Percentiles rank a stretch among this genome's conserved stretches.
These are phyloP conservation scores for Pezicula neosporulosa DNA, from an alignment of 2,329 filamentous ascomycete genomes.

Conservation along the genomic window DNA sequence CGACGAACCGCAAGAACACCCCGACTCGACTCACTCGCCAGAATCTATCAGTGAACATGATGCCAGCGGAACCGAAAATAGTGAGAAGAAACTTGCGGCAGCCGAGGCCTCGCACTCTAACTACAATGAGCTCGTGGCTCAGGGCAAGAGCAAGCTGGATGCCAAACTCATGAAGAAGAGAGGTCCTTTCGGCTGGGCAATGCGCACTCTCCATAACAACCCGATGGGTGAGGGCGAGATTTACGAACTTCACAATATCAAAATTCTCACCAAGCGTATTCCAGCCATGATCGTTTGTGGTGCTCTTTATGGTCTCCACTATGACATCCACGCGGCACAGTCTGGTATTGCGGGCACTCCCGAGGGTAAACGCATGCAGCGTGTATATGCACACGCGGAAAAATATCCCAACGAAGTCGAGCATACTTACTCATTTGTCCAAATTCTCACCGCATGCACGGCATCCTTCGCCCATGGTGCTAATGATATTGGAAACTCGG, in stretches of 20 bases:
- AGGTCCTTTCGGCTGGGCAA: slow-evolving; percentile 78
- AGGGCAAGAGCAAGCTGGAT: slow-evolving; percentile 56
- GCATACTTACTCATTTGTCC: slow-evolving; percentile 52
- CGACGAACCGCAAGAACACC: slow-evolving; percentile 41
- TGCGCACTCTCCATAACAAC: slow-evolving; percentile 73
- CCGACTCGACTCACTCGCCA: slow-evolving; percentile 29
- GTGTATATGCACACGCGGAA: slow-evolving; percentile 59
- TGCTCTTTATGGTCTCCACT: slow-evolving; percentile 71
- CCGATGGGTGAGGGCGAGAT: slow-evolving; percentile 69
- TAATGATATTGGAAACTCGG: slow-evolving; percentile 73
- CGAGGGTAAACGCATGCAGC: slow-evolving; percentile 68
- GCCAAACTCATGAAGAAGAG: slow-evolving; percentile 57
- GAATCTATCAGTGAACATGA: slow-evolving; percentile 22
- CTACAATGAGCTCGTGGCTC: slow-evolving; percentile 60
- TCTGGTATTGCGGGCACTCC: slow-evolving; percentile 67
- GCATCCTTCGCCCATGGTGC: slow-evolving; percentile 61
- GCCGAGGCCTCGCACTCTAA: slow-evolving; percentile 47
- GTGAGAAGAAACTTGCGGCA: slow-evolving; percentile 41
- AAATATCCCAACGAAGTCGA: slow-evolving; percentile 71
- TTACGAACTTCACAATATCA: slow-evolving; percentile 72
- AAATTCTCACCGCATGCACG: slow-evolving; percentile 48
- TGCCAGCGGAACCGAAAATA: slow-evolving; percentile 23
- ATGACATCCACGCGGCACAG: slow-evolving; percentile 79
- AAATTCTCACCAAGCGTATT: slow-evolving; percentile 58
- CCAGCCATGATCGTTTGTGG: slow-evolving; percentile 64